A percentile compares a stretch with the other conserved stretches of the same genome.
phyloP scores from a whole-genome alignment of 495 filamentous ascomycete species.

The Lindgomyces ingoldianus region DNA sequence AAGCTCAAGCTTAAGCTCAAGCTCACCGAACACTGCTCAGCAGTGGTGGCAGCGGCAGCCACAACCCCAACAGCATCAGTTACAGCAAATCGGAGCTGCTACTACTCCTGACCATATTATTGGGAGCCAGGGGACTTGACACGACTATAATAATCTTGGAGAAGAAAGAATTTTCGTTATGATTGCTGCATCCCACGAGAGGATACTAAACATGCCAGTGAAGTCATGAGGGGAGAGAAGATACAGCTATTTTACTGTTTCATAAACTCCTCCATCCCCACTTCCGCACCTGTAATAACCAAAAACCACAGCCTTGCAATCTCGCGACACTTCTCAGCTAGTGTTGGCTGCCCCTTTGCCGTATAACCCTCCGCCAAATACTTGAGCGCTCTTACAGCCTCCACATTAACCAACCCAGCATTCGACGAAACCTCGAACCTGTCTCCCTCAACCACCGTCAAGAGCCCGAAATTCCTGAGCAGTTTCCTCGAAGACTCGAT shows the following conservation, averaged over 20 bases:
- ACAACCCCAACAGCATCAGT: too few relatives aligned
- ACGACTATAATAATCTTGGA: too few relatives aligned
- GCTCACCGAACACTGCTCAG: too few relatives aligned
- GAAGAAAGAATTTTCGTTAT: too few relatives aligned
- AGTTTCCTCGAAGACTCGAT: slow-evolving; percentile 44
- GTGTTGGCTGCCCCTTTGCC: slow-evolving; percentile 38
- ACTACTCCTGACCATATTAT: too few relatives aligned
- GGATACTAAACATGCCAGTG: neutral
- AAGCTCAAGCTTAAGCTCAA: too few relatives aligned
- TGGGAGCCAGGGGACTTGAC: too few relatives aligned
- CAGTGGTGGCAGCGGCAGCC: too few relatives aligned
- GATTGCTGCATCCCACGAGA: neutral
- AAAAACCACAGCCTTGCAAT: slow-evolving; percentile 46
- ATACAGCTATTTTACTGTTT: neutral
- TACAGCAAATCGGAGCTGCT: too few relatives aligned
- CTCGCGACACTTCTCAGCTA: slow-evolving; percentile 38
- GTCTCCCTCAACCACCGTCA: slow-evolving; percentile 35
- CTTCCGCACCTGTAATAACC: slow-evolving; percentile 47
- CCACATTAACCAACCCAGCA: slow-evolving; percentile 46
- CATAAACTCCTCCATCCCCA: slow-evolving; percentile 39
- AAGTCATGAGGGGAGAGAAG: neutral
- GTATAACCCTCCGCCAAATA: slow-evolving; percentile 45
- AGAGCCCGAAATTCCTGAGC: slow-evolving; percentile 51
- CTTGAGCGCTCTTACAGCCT: slow-evolving; percentile 46
- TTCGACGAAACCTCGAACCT: slow-evolving; percentile 21